Conservation (phyloP, 2,329 filamentous ascomycete species). For the Ramularia collo-cygni region DNA sequence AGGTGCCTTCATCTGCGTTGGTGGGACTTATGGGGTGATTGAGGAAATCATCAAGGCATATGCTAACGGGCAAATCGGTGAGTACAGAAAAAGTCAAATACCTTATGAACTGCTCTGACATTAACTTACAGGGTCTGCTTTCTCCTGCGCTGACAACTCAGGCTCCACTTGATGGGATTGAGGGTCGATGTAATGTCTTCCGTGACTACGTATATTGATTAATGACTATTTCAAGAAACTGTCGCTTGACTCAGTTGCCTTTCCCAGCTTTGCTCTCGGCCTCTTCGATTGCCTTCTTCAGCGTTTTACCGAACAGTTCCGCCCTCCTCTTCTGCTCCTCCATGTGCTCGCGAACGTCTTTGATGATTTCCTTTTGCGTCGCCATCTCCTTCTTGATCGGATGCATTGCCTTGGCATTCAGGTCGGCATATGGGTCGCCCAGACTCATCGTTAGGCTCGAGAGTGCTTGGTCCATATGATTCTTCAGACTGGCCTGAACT, state of each 20-base stretch:
- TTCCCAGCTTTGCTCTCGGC: conserved; percentile 1
- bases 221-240: too few relatives aligned
- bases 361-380: conserved; percentile 6
- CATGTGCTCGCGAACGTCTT: neutral
- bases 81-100: conserved; percentile 1
- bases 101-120: too few relatives aligned
- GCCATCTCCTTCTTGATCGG: conserved; percentile 8
- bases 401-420: neutral
- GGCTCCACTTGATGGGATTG: conserved; percentile 8
- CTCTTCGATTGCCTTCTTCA: conserved; percentile 1
- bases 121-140: conserved; percentile 30
- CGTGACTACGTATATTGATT: too few relatives aligned
- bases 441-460: too few relatives aligned
- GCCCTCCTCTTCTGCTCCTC: neutral
- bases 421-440: too few relatives aligned
- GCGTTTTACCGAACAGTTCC: neutral
- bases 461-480: neutral
- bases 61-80: conserved; percentile 39
- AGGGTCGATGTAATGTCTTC: neutral
- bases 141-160: conserved; percentile 45
- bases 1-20: conserved; percentile 43
- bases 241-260: too few relatives aligned
- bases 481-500: neutral
- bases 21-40: conserved; percentile 46
- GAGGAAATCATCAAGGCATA: conserved; percentile 48